Evolutionary conservation across 352 stramenopile species (phyloP).

Genomic region (Aphanomyces euteiches): DNA sequence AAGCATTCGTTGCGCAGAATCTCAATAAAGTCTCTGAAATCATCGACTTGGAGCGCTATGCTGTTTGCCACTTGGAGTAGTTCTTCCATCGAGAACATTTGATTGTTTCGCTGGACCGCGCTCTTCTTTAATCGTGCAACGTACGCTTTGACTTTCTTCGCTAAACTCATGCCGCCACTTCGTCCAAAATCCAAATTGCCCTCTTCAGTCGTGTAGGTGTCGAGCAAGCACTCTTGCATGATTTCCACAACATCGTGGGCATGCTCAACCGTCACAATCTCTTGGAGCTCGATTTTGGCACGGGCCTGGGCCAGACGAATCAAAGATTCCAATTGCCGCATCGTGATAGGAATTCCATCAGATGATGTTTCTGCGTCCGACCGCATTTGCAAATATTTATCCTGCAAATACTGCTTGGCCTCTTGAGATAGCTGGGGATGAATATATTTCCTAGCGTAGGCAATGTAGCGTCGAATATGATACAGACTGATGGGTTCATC

Average conservation of each 20-base stretch:
- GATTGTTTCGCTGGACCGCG: slow-evolving; percentile 51
- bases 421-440: slow-evolving; percentile 78
- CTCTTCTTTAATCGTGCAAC: slow-evolving; percentile 70
- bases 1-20: slow-evolving; percentile 84
- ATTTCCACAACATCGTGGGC: slow-evolving; percentile 96
- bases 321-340: slow-evolving; percentile 94
- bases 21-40: slow-evolving; percentile 82
- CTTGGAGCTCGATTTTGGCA: slow-evolving; percentile 92
- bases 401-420: slow-evolving; percentile 65
- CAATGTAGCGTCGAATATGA: slow-evolving; percentile 96
- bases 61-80: slow-evolving; percentile 65
- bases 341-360: slow-evolving; percentile 89
- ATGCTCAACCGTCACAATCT: slow-evolving; percentile 91
- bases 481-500: slow-evolving; percentile 56
- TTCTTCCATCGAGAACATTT: slow-evolving; percentile 73
- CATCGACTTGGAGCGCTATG: slow-evolving; percentile 69
- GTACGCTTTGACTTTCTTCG: slow-evolving; percentile 68
- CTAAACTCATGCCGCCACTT: slow-evolving; percentile 44
- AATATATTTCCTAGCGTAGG: slow-evolving; percentile 94
- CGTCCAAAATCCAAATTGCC: slow-evolving; percentile 84
- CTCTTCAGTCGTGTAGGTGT: slow-evolving; percentile 87
- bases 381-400: slow-evolving; percentile 87
- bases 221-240: slow-evolving; percentile 91
- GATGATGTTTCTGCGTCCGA: slow-evolving; percentile 48
- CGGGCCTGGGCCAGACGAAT: slow-evolving; percentile 89